A percentile compares a stretch with the other conserved stretches of the same genome.
Conservation (phyloP, 2,329 filamentous ascomycete genomes). For the Aspergillus sp. region DNA sequence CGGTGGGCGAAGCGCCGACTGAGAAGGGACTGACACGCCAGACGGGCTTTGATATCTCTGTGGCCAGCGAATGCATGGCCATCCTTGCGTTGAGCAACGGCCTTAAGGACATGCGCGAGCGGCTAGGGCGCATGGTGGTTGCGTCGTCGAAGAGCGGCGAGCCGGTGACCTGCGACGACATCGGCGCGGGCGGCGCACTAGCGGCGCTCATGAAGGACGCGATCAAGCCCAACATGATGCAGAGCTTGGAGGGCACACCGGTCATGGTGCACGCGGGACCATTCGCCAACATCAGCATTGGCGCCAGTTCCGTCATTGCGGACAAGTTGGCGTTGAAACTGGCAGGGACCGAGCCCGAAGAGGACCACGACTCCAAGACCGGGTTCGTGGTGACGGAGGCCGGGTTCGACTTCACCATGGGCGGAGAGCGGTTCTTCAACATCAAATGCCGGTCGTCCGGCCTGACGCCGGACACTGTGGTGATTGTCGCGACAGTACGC, state of each 20-base stretch:
- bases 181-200: slow-evolving; percentile 83
- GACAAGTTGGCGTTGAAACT: slow-evolving; percentile 95
- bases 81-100: slow-evolving; percentile 88
- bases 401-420: slow-evolving; percentile 99
- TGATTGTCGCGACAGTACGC: slow-evolving; percentile 89
- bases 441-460: slow-evolving; percentile 97
- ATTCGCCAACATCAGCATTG: slow-evolving; percentile 97
- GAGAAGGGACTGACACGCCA: slow-evolving; percentile 82
- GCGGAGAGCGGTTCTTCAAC: slow-evolving; percentile 98
- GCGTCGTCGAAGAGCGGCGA: slow-evolving; percentile 78
- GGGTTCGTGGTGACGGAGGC: slow-evolving; percentile 96
- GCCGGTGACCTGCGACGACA: slow-evolving; percentile 89
- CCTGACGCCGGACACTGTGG: slow-evolving; percentile 82
- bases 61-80: slow-evolving; percentile 97
- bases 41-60: slow-evolving; percentile 95
- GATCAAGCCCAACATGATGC: slow-evolving; percentile 98
- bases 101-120: slow-evolving; percentile 80
- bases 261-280: slow-evolving; percentile 96
- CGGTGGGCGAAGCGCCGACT: slow-evolving; percentile 75
- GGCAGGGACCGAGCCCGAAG: slow-evolving; percentile 84
- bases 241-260: slow-evolving; percentile 91
- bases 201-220: slow-evolving; percentile 95
- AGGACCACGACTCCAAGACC: slow-evolving; percentile 70
- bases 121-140: slow-evolving; percentile 90
- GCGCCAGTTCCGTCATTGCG: slow-evolving; percentile 87